These are phyloP conservation scores for Madurella mycetomatis DNA, from an alignment of 2,329 filamentous ascomycete genomes.

Conservation along the genomic window DNA sequence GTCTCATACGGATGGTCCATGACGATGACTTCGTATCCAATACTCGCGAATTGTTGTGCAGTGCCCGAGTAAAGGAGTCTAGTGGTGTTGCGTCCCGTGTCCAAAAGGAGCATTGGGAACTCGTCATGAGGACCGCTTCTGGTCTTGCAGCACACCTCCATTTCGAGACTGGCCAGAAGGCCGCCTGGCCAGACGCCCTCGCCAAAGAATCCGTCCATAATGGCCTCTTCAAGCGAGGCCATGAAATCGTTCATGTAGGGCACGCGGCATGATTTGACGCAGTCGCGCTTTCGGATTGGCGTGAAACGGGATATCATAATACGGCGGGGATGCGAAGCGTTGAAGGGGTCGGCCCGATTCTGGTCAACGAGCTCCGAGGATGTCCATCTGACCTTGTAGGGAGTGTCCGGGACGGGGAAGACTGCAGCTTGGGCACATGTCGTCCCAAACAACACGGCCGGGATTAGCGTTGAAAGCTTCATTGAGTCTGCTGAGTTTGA, in stretches of 20 bases:
- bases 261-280: slow-evolving; percentile 20
- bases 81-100: slow-evolving; percentile 20
- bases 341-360: slow-evolving; percentile 32
- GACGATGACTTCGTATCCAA: slow-evolving; percentile 39
- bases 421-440: neutral
- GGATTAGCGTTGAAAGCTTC: neutral
- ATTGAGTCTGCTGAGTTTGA: neutral
- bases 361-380: slow-evolving; percentile 30
- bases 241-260: slow-evolving; percentile 24
- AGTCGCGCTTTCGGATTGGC: slow-evolving; percentile 17
- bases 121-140: neutral
- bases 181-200: slow-evolving; percentile 19
- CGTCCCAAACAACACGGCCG: neutral
- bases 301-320: slow-evolving; percentile 26
- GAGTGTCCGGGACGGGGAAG: slow-evolving; percentile 4
- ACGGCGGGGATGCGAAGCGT: slow-evolving; percentile 22
- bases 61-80: slow-evolving; percentile 38
- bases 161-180: slow-evolving; percentile 19
- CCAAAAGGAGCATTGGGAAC: slow-evolving; percentile 20
- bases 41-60: slow-evolving; percentile 37
- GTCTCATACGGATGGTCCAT: slow-evolving; percentile 44
- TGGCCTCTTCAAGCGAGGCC: slow-evolving; percentile 22
- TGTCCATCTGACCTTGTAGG: slow-evolving; percentile 9
- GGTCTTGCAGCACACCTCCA: slow-evolving; percentile 24
- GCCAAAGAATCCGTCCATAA: slow-evolving; percentile 16